These are phyloP conservation scores for Hypoxylon sp. DNA, from an alignment of 2,329 filamentous ascomycete species.

Conservation along the genomic window DNA sequence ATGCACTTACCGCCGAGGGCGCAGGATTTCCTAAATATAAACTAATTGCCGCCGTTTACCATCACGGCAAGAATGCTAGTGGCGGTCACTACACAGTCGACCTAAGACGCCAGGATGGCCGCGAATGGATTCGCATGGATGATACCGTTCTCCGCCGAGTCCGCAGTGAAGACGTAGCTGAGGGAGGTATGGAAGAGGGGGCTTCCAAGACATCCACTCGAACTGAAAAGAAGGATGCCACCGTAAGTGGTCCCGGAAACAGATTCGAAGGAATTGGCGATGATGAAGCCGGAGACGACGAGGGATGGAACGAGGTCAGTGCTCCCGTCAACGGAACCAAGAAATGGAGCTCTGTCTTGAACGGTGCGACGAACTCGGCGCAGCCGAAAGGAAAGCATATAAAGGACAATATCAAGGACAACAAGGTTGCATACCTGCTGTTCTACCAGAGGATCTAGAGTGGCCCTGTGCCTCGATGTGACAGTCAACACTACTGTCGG, in stretches of 20 bases:
- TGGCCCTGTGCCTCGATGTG: slow-evolving; percentile 6
- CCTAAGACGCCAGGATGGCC: slow-evolving; percentile 91
- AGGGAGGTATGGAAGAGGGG: slow-evolving; percentile 84
- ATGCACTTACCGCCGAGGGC: slow-evolving; percentile 72
- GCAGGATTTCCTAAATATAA: slow-evolving; percentile 82
- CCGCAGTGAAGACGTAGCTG: slow-evolving; percentile 87
- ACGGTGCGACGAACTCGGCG: slow-evolving; percentile 69
- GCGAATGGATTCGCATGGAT: slow-evolving; percentile 95
- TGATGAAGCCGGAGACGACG: slow-evolving; percentile 74
- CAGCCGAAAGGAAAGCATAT: slow-evolving; percentile 67
- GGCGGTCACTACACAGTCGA: slow-evolving; percentile 99
- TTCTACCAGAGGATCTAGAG: slow-evolving; percentile 85
- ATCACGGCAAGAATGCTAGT: slow-evolving; percentile 96
- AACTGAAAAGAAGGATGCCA: slow-evolving; percentile 70
- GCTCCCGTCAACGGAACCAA: slow-evolving; percentile 72
- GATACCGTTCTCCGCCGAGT: slow-evolving; percentile 91
- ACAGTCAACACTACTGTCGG: slow-evolving; percentile 2
- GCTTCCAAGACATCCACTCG: slow-evolving; percentile 69
- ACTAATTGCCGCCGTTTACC: slow-evolving; percentile 91
- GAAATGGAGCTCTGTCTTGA: slow-evolving; percentile 79
- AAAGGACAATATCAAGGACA: slow-evolving; percentile 81
- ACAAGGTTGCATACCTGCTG: slow-evolving; percentile 95
- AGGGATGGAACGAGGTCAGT: slow-evolving; percentile 86
- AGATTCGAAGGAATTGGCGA: slow-evolving; percentile 79
- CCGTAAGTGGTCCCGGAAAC: slow-evolving; percentile 66